Base-by-base conservation (phyloP, 306 rosid genomes). In the Corylus americana region DNA sequence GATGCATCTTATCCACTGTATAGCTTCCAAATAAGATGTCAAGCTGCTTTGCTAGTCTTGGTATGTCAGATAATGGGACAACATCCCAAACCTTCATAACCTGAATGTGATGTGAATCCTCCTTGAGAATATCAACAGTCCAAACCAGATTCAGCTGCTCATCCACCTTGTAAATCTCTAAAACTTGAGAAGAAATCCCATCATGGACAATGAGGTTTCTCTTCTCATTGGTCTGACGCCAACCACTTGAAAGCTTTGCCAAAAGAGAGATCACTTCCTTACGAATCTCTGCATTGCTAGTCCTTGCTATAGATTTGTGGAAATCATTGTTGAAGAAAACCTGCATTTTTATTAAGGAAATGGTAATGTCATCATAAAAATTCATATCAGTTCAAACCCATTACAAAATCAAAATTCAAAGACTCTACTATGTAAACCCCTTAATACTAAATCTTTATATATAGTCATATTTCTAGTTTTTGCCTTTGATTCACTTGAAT, bases 41-140 rank as follows among this genome's bases (percentile, higher is more conserved):
- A 53, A 86, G 76, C 84, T 62, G 76, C 71, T 74, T 83, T 22
- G 77, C 78, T 70, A 83, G 31, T 54, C 45, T 75, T 29, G 78
- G 81, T 55, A 85, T 27, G 59, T 84, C 82, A 3, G 79, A 82
- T 42, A 75, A 61, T 50, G 81, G 74, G 78, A 83, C 59, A 39
- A 90, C 72, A 83, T 84, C 90, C 88, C 85, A 90, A 83, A 84
- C 74, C 83, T 74, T 86, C 79, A 90, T 55, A 73, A 84, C 69
- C 78, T 88, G 87, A 50, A 78, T 64, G 75, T 74, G 77, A 68
- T 83, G 18, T 44, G 81, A 83, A 37, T 79, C 79, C 78, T 84
- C 92, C 74, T 73, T 14, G 47, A 78, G 16, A 79, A 83, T 45
- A 74, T 90, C 91, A 8, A 84, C 69, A 20, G 89, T 81, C 91